Base-by-base conservation (phyloP, 768 basidiomycete species). In the Tephrocybe sp. region DNA sequence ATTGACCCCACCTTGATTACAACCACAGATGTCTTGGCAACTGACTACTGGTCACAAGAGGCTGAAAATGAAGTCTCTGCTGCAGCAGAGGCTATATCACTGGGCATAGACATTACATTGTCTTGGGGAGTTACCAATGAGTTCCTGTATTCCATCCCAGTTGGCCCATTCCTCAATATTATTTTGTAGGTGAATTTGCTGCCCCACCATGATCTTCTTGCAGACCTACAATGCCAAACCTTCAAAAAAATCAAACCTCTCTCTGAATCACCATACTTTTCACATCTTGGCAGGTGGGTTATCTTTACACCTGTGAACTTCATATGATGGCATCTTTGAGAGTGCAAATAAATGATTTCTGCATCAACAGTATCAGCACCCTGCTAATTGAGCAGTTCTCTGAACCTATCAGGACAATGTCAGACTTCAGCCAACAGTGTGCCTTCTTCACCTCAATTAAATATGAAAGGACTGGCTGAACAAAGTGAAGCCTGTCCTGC, bases 321-420 rank as follows among this genome's bases (percentile, higher is more conserved):
- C 1, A n/a, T 7, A 36, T 36, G 45, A 9, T 36, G 6, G 1
- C 15, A 9, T 36, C 34, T 15, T 15, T 15, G n/a, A 36, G 9
- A 9, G 34, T 15, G 8, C 46, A 57, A 0, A 58, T 70, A 8
- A 68, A 64, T 20, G 57, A 65, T 23, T 48, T 47, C 4, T 66
- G 63, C 30, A 45, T 70, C 17, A 67, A 69, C 26, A 63, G 56
- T 0, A 34, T 58, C n/a, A 61, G 66, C 0, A 44, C 51, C 0
- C 26, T 64, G 3, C 50, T 72, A 6, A 58, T 45, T 23, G 6
- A 39, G 4, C 9, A 28, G 2, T 48, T 48, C n/a, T 28, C 32
- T 1, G 24, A 28, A 4, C n/a, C 46, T 15, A 26, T 8, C 5
- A n/a, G 14, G 7, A 8, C n/a, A 3, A 14, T 17, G 5, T 38